Percentiles rank a stretch among this genome's conserved stretches.
phyloP scores from a whole-genome alignment of 495 filamentous ascomycete species.

The Apodospora peruviana region DNA sequence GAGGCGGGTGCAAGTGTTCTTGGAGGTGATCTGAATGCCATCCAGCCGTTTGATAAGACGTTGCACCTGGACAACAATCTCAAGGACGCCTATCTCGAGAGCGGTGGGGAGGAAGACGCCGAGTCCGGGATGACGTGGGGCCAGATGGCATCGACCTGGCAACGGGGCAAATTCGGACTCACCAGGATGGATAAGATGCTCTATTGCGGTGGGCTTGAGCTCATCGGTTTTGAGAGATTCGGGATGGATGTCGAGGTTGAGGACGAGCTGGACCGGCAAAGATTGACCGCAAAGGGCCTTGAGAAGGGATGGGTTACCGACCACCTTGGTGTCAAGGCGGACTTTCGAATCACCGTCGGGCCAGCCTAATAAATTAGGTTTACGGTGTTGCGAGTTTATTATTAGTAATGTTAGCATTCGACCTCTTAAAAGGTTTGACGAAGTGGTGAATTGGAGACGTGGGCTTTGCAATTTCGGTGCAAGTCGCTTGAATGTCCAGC shows the following conservation, averaged over 20 bases:
- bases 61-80: constrained; percentile 41
- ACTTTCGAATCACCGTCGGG: constrained; percentile 4
- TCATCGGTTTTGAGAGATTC: constrained; percentile 34
- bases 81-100: constrained; percentile 47
- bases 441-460: too few relatives aligned
- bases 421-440: too few relatives aligned
- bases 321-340: constrained; percentile 20
- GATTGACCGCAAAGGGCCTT: constrained; percentile 1
- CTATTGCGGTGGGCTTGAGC: constrained; percentile 24
- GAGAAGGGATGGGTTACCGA: constrained; percentile 24
- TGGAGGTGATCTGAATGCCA: constrained; percentile 53
- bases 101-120: constrained; percentile 41
- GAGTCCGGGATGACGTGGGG: constrained; percentile 54
- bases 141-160: constrained; percentile 34
- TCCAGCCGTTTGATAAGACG: constrained; percentile 44
- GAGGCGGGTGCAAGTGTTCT: constrained; percentile 13
- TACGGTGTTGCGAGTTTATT: too few relatives aligned
- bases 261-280: constrained; percentile 3
- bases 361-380: too few relatives aligned
- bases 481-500: too few relatives aligned
- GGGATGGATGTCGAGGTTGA: constrained; percentile 28
- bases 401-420: too few relatives aligned
- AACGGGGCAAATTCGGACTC: constrained; percentile 34
- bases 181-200: constrained; percentile 49
- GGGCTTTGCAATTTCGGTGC: too few relatives aligned